Percentiles rank a stretch among this genome's conserved stretches.
These are phyloP conservation scores for Saccharomyces cerevisiae DNA, from an alignment of 805 yeast genomes.

Conservation along the genomic window DNA sequence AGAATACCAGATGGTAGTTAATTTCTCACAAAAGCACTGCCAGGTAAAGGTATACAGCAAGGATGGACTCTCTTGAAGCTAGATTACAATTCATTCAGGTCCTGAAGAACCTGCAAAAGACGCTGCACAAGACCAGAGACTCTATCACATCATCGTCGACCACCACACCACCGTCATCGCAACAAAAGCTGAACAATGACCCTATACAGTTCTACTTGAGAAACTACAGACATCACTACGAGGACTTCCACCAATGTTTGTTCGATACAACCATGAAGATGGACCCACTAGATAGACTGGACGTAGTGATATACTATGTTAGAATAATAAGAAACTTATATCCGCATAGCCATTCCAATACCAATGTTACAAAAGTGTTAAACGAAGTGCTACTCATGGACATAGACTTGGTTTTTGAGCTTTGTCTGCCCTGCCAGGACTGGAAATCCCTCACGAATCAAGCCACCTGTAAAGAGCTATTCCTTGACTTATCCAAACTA, in stretches of 20 bases:
- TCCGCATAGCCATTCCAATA: constrained; percentile 8
- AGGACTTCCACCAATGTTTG: constrained; percentile 30
- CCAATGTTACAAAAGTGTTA: background rate
- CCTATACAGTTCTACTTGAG: constrained; percentile 26
- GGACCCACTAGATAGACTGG: constrained; percentile 26
- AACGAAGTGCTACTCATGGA: background rate
- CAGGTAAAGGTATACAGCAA: background rate
- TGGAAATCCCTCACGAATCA: constrained; percentile 17
- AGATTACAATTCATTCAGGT: constrained; percentile 65
- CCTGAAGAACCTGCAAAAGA: constrained; percentile 56
- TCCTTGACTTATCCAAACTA: background rate
- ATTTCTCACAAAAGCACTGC: background rate
- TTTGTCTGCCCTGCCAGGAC: constrained; percentile 15
- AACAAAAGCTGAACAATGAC: constrained; percentile 48
- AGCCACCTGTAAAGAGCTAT: constrained; percentile 12
- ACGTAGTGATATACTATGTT: constrained; percentile 20
- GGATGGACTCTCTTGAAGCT: constrained; percentile 86
- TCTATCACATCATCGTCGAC: constrained; percentile 42
- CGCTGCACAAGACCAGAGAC: constrained; percentile 34
- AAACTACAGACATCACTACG: constrained; percentile 24
- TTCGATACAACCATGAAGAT: constrained; percentile 24
- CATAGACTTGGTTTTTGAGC: constrained; percentile 7
- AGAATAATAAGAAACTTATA: constrained; percentile 23
- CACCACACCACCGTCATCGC: constrained; percentile 56
- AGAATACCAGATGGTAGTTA: background rate